phyloP scores from a whole-genome alignment of 257 asterid genomes.

The Verbascum thapsus region DNA sequence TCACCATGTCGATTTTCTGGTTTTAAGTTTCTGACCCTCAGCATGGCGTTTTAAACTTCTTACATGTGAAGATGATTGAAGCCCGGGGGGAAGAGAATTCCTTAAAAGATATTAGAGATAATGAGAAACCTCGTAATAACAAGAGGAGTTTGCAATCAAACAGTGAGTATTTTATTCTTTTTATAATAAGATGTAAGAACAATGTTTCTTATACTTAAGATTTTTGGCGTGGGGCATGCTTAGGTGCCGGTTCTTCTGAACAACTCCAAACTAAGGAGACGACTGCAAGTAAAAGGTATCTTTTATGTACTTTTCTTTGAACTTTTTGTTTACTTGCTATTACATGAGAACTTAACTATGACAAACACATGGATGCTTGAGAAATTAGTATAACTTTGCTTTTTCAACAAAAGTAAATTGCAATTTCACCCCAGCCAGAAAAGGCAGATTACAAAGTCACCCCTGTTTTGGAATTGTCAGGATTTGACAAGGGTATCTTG shows the following conservation, averaged over 20 bases:
- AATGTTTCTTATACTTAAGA: constrained; percentile 5
- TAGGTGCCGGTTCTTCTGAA: constrained; percentile 46
- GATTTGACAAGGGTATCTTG: too few relatives aligned
- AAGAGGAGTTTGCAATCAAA: constrained; percentile 42
- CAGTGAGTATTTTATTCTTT: constrained; percentile 41
- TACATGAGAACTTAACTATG: too few relatives aligned
- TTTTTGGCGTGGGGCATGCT: constrained; percentile 14
- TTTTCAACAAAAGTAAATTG: too few relatives aligned
- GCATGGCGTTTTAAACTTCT: constrained; percentile 17
- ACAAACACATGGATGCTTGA: too few relatives aligned
- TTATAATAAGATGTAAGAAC: neutral
- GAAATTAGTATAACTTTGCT: too few relatives aligned
- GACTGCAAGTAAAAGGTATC: constrained; percentile 47
- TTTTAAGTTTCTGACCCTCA: neutral
- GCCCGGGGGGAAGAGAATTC: constrained; percentile 30
- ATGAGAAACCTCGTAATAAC: constrained; percentile 32
- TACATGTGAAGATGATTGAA: constrained; percentile 36
- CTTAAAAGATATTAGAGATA: constrained; percentile 27
- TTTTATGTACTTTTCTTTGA: neutral
- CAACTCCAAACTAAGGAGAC: constrained; percentile 39
- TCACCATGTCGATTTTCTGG: neutral
- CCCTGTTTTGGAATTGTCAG: too few relatives aligned
- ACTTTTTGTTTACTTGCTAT: neutral
- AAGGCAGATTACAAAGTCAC: too few relatives aligned
- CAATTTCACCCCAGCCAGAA: too few relatives aligned